phyloP scores from a whole-genome alignment of 768 basidiomycete genomes.

The Tylopilus vinaceipallidus region DNA sequence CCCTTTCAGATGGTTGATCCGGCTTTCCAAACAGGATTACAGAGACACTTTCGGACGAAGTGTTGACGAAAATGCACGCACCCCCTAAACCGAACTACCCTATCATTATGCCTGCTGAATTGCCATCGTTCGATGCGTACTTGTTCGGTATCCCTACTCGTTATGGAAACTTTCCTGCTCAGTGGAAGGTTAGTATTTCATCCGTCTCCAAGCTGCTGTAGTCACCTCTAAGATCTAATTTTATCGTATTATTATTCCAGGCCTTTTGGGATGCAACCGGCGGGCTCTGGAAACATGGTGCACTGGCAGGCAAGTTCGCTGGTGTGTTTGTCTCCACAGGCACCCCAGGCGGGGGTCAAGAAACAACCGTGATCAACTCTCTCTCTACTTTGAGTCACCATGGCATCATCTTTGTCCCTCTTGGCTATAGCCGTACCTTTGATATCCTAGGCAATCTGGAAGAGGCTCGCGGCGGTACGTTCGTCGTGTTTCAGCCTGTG shows the following conservation, averaged over 20 bases:
- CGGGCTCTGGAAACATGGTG: slow-evolving; percentile 55
- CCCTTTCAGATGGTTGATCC: not conserved
- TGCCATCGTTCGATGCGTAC: slow-evolving; percentile 66
- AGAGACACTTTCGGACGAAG: slow-evolving; percentile 73
- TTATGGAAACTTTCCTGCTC: slow-evolving; percentile 77
- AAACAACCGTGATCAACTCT: slow-evolving; percentile 48
- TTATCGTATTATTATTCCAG: slow-evolving; percentile 31
- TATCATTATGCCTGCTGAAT: slow-evolving; percentile 51
- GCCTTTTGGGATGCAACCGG: slow-evolving; percentile 79
- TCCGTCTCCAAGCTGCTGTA: not conserved
- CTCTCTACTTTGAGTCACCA: slow-evolving; percentile 69
- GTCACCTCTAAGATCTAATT: slow-evolving; percentile 3
- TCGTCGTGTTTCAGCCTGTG: no score
- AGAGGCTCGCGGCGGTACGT: slow-evolving; percentile 60
- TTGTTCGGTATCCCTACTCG: slow-evolving; percentile 78
- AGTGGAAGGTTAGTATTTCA: slow-evolving; percentile 60
- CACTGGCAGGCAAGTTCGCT: slow-evolving; percentile 71
- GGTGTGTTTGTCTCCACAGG: slow-evolving; percentile 73
- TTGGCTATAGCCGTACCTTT: slow-evolving; percentile 61
- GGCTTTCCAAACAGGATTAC: slow-evolving; percentile 47
- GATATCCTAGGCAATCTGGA: slow-evolving; percentile 39
- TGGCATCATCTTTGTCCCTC: slow-evolving; percentile 68
- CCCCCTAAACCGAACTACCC: slow-evolving; percentile 73
- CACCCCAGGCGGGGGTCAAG: slow-evolving; percentile 80
- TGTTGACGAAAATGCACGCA: slow-evolving; percentile 68